These are phyloP conservation scores for Microbotryum violaceum DNA, from an alignment of 1,284 basidiomycete genomes.

Conservation along the genomic window DNA sequence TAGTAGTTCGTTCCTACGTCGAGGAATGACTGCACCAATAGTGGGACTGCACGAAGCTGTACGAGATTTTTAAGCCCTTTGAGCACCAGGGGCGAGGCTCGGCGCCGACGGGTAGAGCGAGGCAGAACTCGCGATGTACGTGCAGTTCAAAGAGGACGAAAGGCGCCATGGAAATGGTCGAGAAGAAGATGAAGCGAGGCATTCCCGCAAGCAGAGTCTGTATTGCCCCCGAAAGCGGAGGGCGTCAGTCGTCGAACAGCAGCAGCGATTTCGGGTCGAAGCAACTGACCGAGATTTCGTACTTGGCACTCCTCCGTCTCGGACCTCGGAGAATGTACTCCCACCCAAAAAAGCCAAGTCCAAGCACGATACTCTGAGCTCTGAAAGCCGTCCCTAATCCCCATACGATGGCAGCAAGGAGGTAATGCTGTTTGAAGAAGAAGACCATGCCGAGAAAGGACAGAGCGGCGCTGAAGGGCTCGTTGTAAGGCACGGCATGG, in stretches of 20 bases:
- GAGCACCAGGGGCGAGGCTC: slow-evolving; percentile 58
- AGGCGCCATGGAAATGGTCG: slow-evolving; percentile 52
- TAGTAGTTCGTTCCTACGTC: too few relatives aligned
- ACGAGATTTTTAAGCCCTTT: slow-evolving; percentile 57
- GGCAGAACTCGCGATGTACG: slow-evolving; percentile 62
- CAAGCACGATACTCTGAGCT: slow-evolving; percentile 70
- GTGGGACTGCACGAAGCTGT: slow-evolving; percentile 68
- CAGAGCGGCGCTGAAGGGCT: slow-evolving; percentile 73
- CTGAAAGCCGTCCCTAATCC: slow-evolving; percentile 61
- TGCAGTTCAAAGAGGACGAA: slow-evolving; percentile 62
- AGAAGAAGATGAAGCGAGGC: slow-evolving; percentile 44
- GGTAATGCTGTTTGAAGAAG: slow-evolving; percentile 44
- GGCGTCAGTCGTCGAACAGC: background rate
- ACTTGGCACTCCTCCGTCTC: background rate
- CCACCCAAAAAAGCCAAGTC: slow-evolving; percentile 65
- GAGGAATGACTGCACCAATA: slow-evolving; percentile 56
- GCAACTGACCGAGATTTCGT: background rate
- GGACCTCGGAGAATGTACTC: slow-evolving; percentile 37
- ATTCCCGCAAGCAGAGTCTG: slow-evolving; percentile 38
- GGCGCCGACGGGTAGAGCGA: background rate
- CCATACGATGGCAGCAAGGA: slow-evolving; percentile 56
- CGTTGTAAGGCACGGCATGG: slow-evolving; percentile 64
- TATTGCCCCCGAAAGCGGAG: background rate
- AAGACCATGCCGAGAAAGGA: slow-evolving; percentile 59
- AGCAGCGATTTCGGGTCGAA: too few relatives aligned